Percentiles rank a stretch among this genome's conserved stretches.
phyloP scores from a whole-genome alignment of 192 early-diverging fungal species.

The Jimgerdemannia flammicorona region DNA sequence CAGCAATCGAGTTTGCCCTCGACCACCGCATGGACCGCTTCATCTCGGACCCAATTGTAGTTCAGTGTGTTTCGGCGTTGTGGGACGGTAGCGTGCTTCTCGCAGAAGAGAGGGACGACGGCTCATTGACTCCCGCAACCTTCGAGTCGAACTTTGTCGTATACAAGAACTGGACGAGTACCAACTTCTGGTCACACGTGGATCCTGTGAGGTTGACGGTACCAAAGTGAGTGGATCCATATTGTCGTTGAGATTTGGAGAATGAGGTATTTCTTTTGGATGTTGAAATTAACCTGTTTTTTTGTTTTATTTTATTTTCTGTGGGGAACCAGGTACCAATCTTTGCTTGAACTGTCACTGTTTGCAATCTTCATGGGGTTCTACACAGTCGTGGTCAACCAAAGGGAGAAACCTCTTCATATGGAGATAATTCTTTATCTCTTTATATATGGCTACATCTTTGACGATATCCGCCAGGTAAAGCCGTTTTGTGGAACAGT shows the following conservation, averaged over 20 bases:
- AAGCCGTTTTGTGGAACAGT: background rate
- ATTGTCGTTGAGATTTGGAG: background rate
- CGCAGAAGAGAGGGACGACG: slow-evolving; percentile 22
- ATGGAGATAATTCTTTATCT: slow-evolving; percentile 23
- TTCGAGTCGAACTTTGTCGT: slow-evolving; percentile 24
- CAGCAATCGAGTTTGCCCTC: slow-evolving; percentile 32
- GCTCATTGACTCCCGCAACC: slow-evolving; percentile 20
- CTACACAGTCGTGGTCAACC: slow-evolving; percentile 30
- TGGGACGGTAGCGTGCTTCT: slow-evolving; percentile 35
- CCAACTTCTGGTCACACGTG: slow-evolving; percentile 21
- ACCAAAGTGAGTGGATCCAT: slow-evolving; percentile 21
- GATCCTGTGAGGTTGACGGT: slow-evolving; percentile 33
- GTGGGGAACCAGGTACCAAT: background rate
- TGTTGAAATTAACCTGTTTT: background rate
- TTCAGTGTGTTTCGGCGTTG: slow-evolving; percentile 33
- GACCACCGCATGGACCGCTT: slow-evolving; percentile 28
- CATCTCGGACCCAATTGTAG: slow-evolving; percentile 27
- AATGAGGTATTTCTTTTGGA: background rate
- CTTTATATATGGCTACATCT: slow-evolving; percentile 31
- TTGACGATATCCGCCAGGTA: slow-evolving; percentile 35
- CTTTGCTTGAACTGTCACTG: background rate
- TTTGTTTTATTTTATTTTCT: background rate
- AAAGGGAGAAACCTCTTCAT: slow-evolving; percentile 13
- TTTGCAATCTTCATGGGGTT: slow-evolving; percentile 25
- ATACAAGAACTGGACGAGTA: slow-evolving; percentile 9